These are phyloP conservation scores for Neophaeococcomyces aloes DNA, from an alignment of 2,329 filamentous ascomycete genomes.

Conservation along the genomic window DNA sequence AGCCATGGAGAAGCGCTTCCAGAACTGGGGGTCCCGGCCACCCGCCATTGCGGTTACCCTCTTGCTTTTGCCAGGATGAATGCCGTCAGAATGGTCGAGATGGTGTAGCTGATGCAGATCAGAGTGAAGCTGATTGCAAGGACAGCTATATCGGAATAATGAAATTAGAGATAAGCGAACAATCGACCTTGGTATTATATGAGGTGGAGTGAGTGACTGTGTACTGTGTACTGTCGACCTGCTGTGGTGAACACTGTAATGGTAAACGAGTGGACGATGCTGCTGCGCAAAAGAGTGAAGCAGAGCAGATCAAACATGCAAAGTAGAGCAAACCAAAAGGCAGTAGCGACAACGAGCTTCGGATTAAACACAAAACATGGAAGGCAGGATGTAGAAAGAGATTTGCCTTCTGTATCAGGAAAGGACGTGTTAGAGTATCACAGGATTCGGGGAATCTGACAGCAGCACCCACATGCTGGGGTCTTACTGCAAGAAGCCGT, in stretches of 20 bases:
- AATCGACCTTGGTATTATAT: constrained; percentile 3
- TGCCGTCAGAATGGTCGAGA: constrained; percentile 2
- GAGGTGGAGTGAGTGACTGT: constrained; percentile 4
- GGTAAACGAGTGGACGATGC: constrained; percentile 20
- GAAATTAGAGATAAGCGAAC: background rate
- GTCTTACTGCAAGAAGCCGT: too few relatives aligned
- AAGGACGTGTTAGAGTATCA: too few relatives aligned
- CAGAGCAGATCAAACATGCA: constrained; percentile 17
- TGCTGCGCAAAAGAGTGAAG: constrained; percentile 21
- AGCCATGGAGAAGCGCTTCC: constrained; percentile 49
- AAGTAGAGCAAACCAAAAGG: background rate
- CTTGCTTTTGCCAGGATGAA: background rate
- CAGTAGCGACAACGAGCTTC: too few relatives aligned
- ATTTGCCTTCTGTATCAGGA: too few relatives aligned
- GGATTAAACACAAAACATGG: too few relatives aligned
- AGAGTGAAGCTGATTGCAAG: too few relatives aligned
- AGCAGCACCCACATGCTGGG: too few relatives aligned
- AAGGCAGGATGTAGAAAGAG: too few relatives aligned
- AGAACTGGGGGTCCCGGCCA: constrained; percentile 48
- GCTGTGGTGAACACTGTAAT: constrained; percentile 7
- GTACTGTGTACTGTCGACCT: background rate
- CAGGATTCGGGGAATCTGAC: too few relatives aligned
- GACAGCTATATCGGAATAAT: too few relatives aligned
- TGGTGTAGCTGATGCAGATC: constrained; percentile 1
- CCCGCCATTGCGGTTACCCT: constrained; percentile 32